phyloP scores from a whole-genome alignment of 2,329 filamentous ascomycete genomes.

The Cercospora sp. region DNA sequence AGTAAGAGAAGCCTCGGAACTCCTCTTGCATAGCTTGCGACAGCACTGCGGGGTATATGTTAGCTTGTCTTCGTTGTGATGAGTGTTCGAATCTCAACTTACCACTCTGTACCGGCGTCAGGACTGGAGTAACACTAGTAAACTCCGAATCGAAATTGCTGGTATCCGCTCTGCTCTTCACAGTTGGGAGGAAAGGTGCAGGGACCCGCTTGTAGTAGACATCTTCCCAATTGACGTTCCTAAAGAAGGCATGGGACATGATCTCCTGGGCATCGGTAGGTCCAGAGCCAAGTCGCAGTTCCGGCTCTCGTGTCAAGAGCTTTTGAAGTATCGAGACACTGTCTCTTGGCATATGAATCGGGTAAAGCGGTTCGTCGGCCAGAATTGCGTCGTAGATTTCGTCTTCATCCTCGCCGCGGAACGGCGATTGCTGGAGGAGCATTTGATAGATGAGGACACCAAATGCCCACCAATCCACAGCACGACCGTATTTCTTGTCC shows the following conservation, averaged over 20 bases:
- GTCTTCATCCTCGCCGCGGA: conserved; percentile 97
- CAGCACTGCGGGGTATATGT: conserved; percentile 62
- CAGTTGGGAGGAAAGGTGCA: conserved; percentile 84
- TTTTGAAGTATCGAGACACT: conserved; percentile 98
- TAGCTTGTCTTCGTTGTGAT: conserved; percentile 22
- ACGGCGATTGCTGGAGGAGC: conserved; percentile 97
- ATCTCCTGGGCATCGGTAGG: conserved; percentile 97
- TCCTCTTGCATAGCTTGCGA: conserved; percentile 99
- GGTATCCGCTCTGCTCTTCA: conserved; percentile 93
- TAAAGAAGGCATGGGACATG: conserved; percentile 98
- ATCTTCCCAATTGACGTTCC: conserved; percentile 97
- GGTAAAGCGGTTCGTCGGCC: conserved; percentile 94
- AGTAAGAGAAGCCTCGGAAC: conserved; percentile 98
- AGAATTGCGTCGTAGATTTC: conserved; percentile 99
- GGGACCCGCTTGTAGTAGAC: conserved; percentile 92
- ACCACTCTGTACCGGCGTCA: conserved; percentile 97
- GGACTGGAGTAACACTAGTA: conserved; percentile 93
- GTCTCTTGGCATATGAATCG: conserved; percentile 97
- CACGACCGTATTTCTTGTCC: conserved; percentile 96
- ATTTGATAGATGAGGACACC: conserved; percentile 99
- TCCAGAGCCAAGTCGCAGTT: conserved; percentile 86
- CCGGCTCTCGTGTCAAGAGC: conserved; percentile 90
- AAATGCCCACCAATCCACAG: conserved; percentile 99
- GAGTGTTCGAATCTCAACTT: conserved; percentile 47
- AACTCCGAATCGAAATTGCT: conserved; percentile 99